A percentile compares a stretch with the other conserved stretches of the same genome.
phyloP scores from a whole-genome alignment of 2,329 filamentous ascomycete species.

The Cryphonectria naterciae region DNA sequence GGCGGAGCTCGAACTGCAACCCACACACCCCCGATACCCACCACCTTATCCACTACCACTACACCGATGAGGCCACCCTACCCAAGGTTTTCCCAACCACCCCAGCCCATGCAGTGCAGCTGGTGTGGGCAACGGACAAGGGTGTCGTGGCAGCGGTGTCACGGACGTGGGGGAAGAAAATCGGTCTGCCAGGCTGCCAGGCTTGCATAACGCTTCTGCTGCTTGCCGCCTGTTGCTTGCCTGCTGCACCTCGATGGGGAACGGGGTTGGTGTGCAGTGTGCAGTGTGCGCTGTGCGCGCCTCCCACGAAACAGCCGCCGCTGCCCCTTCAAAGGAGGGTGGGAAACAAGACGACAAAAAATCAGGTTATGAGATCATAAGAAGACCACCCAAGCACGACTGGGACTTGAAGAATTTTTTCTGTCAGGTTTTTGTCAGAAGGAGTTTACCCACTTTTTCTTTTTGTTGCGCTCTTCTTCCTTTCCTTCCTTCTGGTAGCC shows the following conservation, averaged over 20 bases:
- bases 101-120: constrained; percentile 1
- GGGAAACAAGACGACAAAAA: neutral
- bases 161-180: constrained; percentile 17
- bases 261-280: neutral
- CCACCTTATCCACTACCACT: neutral
- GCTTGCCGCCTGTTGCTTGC: neutral
- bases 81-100: constrained; percentile 1
- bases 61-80: neutral
- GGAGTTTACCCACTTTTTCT: neutral
- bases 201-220: neutral
- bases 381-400: neutral
- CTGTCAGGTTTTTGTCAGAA: neutral
- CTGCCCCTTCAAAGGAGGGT: neutral
- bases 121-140: neutral
- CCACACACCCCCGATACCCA: neutral
- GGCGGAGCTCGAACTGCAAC: neutral
- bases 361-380: neutral
- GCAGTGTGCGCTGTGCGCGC: constrained; percentile 9
- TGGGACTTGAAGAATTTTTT: neutral
- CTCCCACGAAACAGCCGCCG: neutral
- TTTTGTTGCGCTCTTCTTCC: neutral
- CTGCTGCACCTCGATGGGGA: constrained; percentile 3
- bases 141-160: constrained; percentile 22
- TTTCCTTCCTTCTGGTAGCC: neutral
- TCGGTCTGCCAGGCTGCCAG: constrained; percentile 11